Base-by-base conservation (phyloP, 768 basidiomycete species). In the Sutorius australiensis region DNA sequence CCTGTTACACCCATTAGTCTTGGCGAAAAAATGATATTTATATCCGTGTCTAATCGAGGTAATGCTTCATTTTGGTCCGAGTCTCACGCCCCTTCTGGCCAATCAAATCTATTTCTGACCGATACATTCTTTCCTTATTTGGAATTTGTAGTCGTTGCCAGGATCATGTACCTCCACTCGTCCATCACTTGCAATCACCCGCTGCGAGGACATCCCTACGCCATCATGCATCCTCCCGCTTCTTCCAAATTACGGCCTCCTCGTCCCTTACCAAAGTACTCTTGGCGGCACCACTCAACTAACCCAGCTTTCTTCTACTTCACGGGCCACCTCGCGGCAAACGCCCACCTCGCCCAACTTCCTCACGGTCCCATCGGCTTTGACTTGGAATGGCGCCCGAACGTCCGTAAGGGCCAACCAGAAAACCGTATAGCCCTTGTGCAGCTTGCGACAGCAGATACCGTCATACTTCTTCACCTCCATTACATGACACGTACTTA, bases 321-420 rank as follows among this genome's bases (percentile, higher is more conserved):
- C 28, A 72, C 71, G 16, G 61, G 74, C 24, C 71, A 80, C 53
- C 21, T 40, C 31, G 48, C 49, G 4, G 71, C 71, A 38, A 52
- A 70, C 19, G 21, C 21, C 14, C 43, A 39, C 13, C 61, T 70
- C 28, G 50, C 59, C 34, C 4, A 17, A 6, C 44, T 70, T n/a
- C 59, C 61, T 7, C 51, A 38, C 24, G 70, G 69, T 3, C 65
- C 63, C 13, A 38, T 80, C 46, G 90, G 90, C 27, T 83, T 92
- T 57, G 90, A 92, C 63, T 73, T 89, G 34, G 90, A 92, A 68
- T 92, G 90, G 89, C 81, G 77, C 54, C 90, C 90, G 0, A 80
- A 62, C 17, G 82, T 70, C 59, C 56, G 58, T 42, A 83, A 80
- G 62, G 81, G 84, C 17, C 62, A 68, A 24, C 61, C 69, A 27